Evolutionary conservation across 176 grass and related monocot genomes (phyloP).

Genomic region (Themeda triandra): DNA sequence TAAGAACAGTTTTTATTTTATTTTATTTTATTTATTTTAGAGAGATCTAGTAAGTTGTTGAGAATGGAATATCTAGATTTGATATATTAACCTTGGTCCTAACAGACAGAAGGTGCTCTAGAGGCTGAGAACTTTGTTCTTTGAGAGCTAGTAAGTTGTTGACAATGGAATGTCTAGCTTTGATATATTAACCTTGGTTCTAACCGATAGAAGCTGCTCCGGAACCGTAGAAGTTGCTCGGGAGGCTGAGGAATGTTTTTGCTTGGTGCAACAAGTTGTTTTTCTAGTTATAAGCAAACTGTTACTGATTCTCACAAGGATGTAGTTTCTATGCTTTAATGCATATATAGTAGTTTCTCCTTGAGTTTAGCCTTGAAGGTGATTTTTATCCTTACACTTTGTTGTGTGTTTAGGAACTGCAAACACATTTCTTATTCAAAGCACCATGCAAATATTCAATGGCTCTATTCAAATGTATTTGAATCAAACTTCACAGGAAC

Average conservation of each 20-base stretch:
- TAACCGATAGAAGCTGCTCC: not conserved
- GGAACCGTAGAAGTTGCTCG: not conserved
- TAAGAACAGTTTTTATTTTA: not conserved
- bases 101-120: not conserved
- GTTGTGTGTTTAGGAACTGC: not conserved
- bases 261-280: not conserved
- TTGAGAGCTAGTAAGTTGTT: not conserved
- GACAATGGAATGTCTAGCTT: not conserved
- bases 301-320: not conserved
- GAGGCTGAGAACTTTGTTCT: not conserved
- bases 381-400: not conserved
- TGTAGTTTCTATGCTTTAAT: not conserved
- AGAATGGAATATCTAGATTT: not conserved
- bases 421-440: not conserved
- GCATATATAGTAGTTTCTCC: not conserved
- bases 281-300: not conserved
- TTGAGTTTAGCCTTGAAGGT: not conserved
- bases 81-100: not conserved
- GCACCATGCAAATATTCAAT: not conserved
- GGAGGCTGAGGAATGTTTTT: not conserved
- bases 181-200: not conserved
- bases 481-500: conserved; percentile 47
- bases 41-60: not conserved
- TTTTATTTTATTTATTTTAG: too few species aligned
- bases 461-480: conserved; percentile 2